phyloP scores from a whole-genome alignment of 2,329 filamentous ascomycete species.

The Apiospora malaysiana region DNA sequence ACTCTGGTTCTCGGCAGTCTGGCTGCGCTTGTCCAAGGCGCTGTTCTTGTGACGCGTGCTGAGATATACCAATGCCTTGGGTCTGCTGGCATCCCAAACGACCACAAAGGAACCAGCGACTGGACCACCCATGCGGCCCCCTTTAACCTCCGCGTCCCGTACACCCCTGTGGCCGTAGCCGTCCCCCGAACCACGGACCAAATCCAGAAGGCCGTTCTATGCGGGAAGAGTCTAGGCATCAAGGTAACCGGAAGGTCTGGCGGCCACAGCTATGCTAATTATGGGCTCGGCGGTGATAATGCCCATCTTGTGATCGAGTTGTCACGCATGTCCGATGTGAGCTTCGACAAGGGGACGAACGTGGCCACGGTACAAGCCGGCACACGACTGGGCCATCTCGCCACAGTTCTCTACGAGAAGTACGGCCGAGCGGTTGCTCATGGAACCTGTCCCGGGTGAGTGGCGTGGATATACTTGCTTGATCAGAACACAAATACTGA shows the following conservation, averaged over 20 bases:
- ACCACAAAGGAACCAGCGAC: constrained; percentile 36
- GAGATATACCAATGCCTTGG: constrained; percentile 37
- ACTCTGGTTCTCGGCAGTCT: constrained; percentile 36
- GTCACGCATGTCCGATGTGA: constrained; percentile 48
- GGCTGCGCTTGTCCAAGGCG: constrained; percentile 31
- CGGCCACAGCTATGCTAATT: constrained; percentile 56
- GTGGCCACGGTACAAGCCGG: constrained; percentile 51
- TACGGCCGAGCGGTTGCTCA: constrained; percentile 43
- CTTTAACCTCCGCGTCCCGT: constrained; percentile 38
- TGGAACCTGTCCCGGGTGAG: constrained; percentile 47
- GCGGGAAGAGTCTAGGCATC: constrained; percentile 45
- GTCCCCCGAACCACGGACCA: constrained; percentile 48
- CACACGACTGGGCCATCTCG: constrained; percentile 48
- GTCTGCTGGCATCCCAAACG: constrained; percentile 31
- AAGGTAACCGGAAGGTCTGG: constrained; percentile 54
- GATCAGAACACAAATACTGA: neutral
- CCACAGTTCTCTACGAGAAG: constrained; percentile 40
- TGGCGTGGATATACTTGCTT: constrained; percentile 27
- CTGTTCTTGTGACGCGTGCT: constrained; percentile 35
- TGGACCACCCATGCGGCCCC: constrained; percentile 36
- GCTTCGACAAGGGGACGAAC: constrained; percentile 42
- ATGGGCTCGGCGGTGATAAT: constrained; percentile 51
- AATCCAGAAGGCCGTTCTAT: constrained; percentile 50
- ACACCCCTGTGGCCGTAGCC: constrained; percentile 47
- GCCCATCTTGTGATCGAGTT: constrained; percentile 53